Conservation (phyloP, 495 filamentous ascomycete genomes). For the Hyaloscypha bicolor region DNA sequence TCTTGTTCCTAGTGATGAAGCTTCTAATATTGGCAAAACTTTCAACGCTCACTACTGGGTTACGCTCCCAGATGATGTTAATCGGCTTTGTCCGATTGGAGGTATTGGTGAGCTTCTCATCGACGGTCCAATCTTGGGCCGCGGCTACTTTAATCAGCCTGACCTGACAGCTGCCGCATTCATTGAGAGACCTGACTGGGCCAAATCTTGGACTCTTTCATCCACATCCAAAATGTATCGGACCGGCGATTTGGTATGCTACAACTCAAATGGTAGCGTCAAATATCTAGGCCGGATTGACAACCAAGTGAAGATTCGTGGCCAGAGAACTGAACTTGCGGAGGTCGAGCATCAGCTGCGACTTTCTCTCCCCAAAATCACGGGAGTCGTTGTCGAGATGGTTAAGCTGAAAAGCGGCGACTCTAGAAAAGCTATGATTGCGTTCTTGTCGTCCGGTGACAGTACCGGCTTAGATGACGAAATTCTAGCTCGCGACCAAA, state of each 20-base stretch:
- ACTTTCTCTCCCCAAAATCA: too few species aligned
- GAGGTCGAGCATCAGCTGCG: background rate
- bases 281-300: constrained; percentile 35
- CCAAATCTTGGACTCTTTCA: constrained; percentile 3
- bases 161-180: constrained; percentile 31
- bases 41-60: too few species aligned
- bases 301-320: constrained; percentile 21
- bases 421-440: too few species aligned
- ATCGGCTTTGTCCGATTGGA: constrained; percentile 54
- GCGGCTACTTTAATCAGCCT: constrained; percentile 45
- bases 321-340: background rate
- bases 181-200: constrained; percentile 13
- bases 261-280: constrained; percentile 23
- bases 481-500: too few species aligned
- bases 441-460: too few species aligned
- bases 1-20: too few species aligned
- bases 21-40: too few species aligned
- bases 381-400: background rate
- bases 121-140: constrained; percentile 58
- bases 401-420: background rate
- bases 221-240: background rate
- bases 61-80: too few species aligned
- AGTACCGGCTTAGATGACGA: too few species aligned
- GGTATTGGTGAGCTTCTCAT: constrained; percentile 61
- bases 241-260: constrained; percentile 12